Conservation (phyloP, 306 rosid species). For the Pyrus pyrifolia region DNA sequence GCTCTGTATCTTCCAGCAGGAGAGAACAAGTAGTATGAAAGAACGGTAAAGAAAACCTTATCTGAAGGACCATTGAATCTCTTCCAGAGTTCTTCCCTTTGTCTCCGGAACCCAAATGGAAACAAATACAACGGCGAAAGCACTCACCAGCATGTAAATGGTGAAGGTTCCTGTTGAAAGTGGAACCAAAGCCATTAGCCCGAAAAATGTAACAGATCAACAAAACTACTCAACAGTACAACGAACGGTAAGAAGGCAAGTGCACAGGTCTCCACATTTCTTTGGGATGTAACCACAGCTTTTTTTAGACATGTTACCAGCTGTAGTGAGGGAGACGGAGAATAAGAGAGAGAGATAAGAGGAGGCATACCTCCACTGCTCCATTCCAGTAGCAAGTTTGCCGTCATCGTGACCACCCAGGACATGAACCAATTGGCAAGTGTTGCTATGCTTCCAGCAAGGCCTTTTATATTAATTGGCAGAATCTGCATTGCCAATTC, state of each 20-base stretch:
- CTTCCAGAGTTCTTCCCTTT: conserved; percentile 87
- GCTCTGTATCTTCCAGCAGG: background rate
- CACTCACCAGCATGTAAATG: conserved; percentile 52
- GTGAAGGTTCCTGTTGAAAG: conserved; percentile 78
- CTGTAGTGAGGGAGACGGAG: background rate
- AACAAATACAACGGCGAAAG: conserved; percentile 59
- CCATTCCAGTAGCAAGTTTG: conserved; percentile 83
- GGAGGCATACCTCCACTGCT: conserved; percentile 68
- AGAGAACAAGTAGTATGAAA: background rate
- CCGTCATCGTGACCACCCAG: conserved; percentile 73
- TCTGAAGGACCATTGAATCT: conserved; percentile 83
- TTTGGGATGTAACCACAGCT: background rate
- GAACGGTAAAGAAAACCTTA: conserved; percentile 32
- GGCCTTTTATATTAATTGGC: conserved; percentile 80
- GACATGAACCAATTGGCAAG: conserved; percentile 80
- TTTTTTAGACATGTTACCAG: background rate
- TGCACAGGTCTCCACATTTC: too few relatives aligned
- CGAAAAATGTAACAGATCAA: background rate
- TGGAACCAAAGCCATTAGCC: conserved; percentile 10
- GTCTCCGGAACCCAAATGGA: conserved; percentile 87
- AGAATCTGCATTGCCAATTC: conserved; percentile 56
- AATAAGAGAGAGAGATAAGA: background rate
- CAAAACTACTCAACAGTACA: background rate
- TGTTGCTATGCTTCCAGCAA: conserved; percentile 94
- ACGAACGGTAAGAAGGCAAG: background rate